Conservation (phyloP, 2,329 filamentous ascomycete genomes). For the Macroventuria anomochaeta region DNA sequence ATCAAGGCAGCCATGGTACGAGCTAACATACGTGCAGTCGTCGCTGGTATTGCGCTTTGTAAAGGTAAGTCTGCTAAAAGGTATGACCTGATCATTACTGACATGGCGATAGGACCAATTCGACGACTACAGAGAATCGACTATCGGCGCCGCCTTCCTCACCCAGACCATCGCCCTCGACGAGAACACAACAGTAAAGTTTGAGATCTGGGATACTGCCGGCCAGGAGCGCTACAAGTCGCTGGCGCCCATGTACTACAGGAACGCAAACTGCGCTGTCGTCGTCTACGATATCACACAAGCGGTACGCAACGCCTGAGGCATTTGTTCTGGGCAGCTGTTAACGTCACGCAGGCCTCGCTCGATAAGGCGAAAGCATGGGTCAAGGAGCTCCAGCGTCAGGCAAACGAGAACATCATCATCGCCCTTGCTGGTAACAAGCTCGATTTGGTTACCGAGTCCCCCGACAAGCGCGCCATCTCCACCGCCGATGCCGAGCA, state of each 20-base stretch:
- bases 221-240: conserved; percentile 99
- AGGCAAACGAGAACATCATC: conserved; percentile 99
- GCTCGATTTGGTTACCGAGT: conserved; percentile 91
- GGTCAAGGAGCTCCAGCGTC: conserved; percentile 98
- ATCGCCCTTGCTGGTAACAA: conserved; percentile 96
- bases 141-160: conserved; percentile 96
- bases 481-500: conserved; percentile 88
- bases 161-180: conserved; percentile 99
- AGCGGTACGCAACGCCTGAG: conserved; percentile 69
- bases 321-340: conserved; percentile 19
- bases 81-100: background rate
- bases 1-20: conserved; percentile 34
- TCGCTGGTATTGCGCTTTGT: conserved; percentile 98
- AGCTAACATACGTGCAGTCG: conserved; percentile 67
- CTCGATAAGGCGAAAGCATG: conserved; percentile 99
- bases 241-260: conserved; percentile 98
- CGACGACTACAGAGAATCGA: conserved; percentile 96
- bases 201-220: conserved; percentile 93
- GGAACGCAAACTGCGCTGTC: conserved; percentile 98
- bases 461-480: conserved; percentile 95
- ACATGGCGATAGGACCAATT: conserved; percentile 81
- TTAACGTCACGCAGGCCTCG: conserved; percentile 70
- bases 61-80: conserved; percentile 70
- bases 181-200: conserved; percentile 98
- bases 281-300: conserved; percentile 99